Evolutionary conservation across 148 eudicot species (phyloP).

Genomic region (Beta vulgaris): DNA sequence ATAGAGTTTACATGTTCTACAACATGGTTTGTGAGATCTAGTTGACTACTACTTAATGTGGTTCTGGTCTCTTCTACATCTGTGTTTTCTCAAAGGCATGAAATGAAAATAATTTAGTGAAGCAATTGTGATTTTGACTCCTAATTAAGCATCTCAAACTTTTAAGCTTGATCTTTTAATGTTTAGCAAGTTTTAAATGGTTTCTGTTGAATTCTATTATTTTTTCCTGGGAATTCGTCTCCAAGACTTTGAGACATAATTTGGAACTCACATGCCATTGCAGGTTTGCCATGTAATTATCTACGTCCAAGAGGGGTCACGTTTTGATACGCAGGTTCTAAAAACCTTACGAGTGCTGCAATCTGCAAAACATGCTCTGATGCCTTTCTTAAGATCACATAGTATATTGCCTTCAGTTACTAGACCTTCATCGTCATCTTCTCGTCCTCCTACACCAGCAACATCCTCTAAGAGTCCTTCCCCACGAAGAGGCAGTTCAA

Average conservation of each 20-base stretch:
- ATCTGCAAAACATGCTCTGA: conserved; percentile 77
- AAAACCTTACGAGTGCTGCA: conserved; percentile 70
- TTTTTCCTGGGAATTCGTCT: conserved; percentile 4
- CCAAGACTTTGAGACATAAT: conserved; percentile 11
- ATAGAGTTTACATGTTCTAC: neutral
- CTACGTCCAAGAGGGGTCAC: conserved; percentile 78
- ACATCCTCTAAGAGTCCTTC: conserved; percentile 56
- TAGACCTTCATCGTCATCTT: conserved; percentile 49
- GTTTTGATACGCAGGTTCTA: conserved; percentile 60
- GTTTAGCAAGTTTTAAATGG: neutral
- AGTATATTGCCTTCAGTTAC: conserved; percentile 37
- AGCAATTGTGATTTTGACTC: conserved; percentile 6
- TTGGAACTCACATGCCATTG: conserved; percentile 23
- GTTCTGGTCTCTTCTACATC: neutral
- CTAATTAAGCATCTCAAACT: neutral
- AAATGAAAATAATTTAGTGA: neutral
- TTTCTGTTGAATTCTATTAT: neutral
- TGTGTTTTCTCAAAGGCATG: neutral
- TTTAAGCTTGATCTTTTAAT: neutral
- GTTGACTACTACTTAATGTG: neutral
- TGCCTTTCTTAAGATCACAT: conserved; percentile 55
- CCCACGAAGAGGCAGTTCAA: conserved; percentile 63
- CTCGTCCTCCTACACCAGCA: conserved; percentile 42
- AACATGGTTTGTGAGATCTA: neutral
- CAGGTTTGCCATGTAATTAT: conserved; percentile 93